phyloP scores from a whole-genome alignment of 768 basidiomycete species.

The Boletus sp. region DNA sequence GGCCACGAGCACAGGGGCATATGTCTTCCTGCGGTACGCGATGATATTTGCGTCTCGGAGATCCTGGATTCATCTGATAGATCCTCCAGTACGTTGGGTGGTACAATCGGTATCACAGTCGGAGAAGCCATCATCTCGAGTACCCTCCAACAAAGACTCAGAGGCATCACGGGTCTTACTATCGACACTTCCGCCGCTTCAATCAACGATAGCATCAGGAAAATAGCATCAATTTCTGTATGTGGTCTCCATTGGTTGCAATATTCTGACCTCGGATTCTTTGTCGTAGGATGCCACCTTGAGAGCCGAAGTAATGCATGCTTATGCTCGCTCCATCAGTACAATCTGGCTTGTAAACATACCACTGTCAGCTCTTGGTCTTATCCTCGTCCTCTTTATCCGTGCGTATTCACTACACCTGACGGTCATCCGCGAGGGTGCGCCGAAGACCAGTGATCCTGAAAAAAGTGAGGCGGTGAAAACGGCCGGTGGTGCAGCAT shows the following conservation, averaged over 20 bases:
- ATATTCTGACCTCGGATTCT: slow-evolving; percentile 8
- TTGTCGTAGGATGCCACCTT: slow-evolving; percentile 26
- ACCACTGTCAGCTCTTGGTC: slow-evolving; percentile 29
- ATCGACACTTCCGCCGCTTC: slow-evolving; percentile 42
- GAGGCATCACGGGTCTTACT: slow-evolving; percentile 14
- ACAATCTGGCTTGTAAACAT: slow-evolving; percentile 40
- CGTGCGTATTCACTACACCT: slow-evolving; percentile 36
- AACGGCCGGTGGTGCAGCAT: neutral
- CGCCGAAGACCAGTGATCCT: slow-evolving; percentile 22
- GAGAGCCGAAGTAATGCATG: slow-evolving; percentile 33
- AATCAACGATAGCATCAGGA: slow-evolving; percentile 46
- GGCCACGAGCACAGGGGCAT: slow-evolving; percentile 40
- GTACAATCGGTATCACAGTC: slow-evolving; percentile 69
- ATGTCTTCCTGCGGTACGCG: slow-evolving; percentile 31
- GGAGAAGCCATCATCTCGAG: slow-evolving; percentile 70
- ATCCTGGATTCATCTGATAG: neutral
- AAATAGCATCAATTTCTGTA: slow-evolving; percentile 36
- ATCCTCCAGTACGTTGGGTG: slow-evolving; percentile 56
- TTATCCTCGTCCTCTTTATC: slow-evolving; percentile 34
- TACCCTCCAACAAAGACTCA: slow-evolving; percentile 31
- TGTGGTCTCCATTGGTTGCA: neutral
- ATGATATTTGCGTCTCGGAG: neutral
- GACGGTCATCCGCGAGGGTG: slow-evolving; percentile 11
- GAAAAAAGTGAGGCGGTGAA: slow-evolving; percentile 24
- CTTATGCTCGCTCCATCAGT: slow-evolving; percentile 36